Evolutionary conservation across 345 rosid species (phyloP).

Genomic region (Carallia brachiata): DNA sequence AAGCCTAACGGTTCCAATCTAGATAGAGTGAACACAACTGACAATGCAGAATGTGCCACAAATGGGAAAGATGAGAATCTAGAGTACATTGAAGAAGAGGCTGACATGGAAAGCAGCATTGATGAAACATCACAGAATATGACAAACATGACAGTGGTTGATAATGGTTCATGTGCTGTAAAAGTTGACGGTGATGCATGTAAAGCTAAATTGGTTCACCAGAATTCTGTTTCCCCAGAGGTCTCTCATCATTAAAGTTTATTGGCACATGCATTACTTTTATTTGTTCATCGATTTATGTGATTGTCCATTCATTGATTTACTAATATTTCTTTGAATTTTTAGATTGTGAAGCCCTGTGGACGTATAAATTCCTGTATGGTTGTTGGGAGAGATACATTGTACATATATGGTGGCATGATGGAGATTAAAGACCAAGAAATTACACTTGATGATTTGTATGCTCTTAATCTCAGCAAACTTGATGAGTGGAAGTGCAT

Average conservation of each 20-base stretch:
- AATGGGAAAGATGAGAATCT: conserved; percentile 32
- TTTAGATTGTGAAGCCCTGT: conserved; percentile 87
- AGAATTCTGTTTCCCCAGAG: conserved; percentile 63
- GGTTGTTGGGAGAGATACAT: conserved; percentile 88
- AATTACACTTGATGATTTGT: conserved; percentile 90
- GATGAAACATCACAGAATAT: conserved; percentile 53
- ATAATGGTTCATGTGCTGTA: conserved; percentile 30
- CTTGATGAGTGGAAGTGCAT: conserved; percentile 99
- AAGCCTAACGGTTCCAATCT: conserved; percentile 31
- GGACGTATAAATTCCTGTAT: conserved; percentile 92
- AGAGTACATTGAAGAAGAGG: conserved; percentile 36
- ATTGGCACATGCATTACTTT: conserved; percentile 2
- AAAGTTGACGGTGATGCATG: conserved; percentile 43
- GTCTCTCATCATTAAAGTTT: conserved; percentile 40
- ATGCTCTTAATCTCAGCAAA: conserved; percentile 92
- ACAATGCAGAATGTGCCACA: conserved; percentile 34
- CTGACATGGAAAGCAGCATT: conserved; percentile 41
- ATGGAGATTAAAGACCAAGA: conserved; percentile 92
- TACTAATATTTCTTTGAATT: conserved; percentile 10
- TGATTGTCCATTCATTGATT: conserved; percentile 16
- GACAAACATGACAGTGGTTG: conserved; percentile 33
- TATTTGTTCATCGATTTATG: not conserved
- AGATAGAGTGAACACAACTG: conserved; percentile 41
- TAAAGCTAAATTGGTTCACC: conserved; percentile 40
- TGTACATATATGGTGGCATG: conserved; percentile 95